Conservation (phyloP, 2,329 filamentous ascomycete species). For the Stagonosporopsis cucurbitacearum region DNA sequence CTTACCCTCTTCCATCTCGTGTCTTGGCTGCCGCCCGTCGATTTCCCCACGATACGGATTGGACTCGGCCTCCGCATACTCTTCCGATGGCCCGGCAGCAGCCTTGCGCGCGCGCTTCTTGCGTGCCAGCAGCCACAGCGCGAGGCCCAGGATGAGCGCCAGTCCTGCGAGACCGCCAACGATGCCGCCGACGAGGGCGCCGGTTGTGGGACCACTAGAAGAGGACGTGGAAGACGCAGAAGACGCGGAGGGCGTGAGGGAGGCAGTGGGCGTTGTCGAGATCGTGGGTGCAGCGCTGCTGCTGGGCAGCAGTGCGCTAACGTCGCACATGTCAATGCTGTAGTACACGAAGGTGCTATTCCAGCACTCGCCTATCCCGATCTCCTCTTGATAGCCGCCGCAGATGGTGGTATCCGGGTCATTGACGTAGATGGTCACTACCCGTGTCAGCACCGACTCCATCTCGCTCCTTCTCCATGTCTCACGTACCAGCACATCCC, state of each 20-base stretch:
- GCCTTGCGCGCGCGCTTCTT: neutral
- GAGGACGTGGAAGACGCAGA: neutral
- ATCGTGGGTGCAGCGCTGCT: neutral
- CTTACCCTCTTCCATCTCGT: conserved; percentile 6
- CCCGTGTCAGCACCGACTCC: neutral
- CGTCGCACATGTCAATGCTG: conserved; percentile 18
- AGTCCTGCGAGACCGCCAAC: neutral
- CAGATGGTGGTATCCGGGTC: conserved; percentile 5
- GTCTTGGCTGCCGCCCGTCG: neutral
- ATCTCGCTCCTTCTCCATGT: neutral
- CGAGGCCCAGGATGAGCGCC: neutral
- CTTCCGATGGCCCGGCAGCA: neutral
- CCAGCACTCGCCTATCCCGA: conserved; percentile 11
- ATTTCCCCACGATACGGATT: neutral
- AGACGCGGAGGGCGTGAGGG: neutral
- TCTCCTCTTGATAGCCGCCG: conserved; percentile 11
- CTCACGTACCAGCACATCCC: conserved; percentile 5
- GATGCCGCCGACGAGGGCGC: neutral
- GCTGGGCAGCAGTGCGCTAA: neutral
- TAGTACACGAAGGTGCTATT: conserved; percentile 19
- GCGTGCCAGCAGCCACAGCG: neutral
- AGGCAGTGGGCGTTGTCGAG: neutral
- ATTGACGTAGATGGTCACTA: conserved; percentile 18
- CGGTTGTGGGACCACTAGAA: neutral
- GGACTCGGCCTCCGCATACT: neutral